Conservation (phyloP, 2,329 filamentous ascomycete genomes). For the Furcasterigmium sp. region DNA sequence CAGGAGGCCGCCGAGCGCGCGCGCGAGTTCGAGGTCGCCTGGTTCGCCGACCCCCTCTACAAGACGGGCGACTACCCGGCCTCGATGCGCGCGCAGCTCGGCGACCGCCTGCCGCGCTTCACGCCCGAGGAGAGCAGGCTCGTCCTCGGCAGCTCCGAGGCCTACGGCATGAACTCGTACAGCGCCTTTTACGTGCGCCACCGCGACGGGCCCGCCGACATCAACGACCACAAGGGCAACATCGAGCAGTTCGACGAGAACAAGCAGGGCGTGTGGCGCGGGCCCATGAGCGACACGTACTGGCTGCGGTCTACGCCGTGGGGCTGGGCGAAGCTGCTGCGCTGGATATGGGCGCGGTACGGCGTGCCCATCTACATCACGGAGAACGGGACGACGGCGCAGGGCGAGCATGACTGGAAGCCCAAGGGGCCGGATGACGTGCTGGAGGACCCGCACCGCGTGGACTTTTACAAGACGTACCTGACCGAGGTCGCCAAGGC, state of each 20-base stretch:
- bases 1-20: conserved; percentile 31
- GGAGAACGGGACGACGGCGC: conserved; percentile 34
- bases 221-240: conserved; percentile 34
- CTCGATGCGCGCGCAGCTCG: conserved; percentile 31
- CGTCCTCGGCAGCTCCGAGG: conserved; percentile 29
- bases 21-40: conserved; percentile 34
- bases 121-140: conserved; percentile 32
- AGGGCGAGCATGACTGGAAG: conserved; percentile 28
- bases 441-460: conserved; percentile 29
- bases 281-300: conserved; percentile 29
- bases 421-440: conserved; percentile 22
- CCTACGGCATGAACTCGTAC: conserved; percentile 39
- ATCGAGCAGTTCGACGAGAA: conserved; percentile 29
- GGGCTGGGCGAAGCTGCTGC: conserved; percentile 29
- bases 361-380: conserved; percentile 35
- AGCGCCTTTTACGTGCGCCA: conserved; percentile 31
- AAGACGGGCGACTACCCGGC: conserved; percentile 31
- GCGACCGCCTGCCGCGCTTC: conserved; percentile 28
- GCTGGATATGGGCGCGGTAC: conserved; percentile 35
- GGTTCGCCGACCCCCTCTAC: conserved; percentile 34
- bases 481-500: conserved; percentile 30
- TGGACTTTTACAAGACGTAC: conserved; percentile 32
- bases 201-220: conserved; percentile 25
- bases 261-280: conserved; percentile 23
- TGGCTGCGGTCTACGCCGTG: conserved; percentile 32